Base-by-base conservation (phyloP, 495 filamentous ascomycete species). In the Penicillium cosmopolitanum region DNA sequence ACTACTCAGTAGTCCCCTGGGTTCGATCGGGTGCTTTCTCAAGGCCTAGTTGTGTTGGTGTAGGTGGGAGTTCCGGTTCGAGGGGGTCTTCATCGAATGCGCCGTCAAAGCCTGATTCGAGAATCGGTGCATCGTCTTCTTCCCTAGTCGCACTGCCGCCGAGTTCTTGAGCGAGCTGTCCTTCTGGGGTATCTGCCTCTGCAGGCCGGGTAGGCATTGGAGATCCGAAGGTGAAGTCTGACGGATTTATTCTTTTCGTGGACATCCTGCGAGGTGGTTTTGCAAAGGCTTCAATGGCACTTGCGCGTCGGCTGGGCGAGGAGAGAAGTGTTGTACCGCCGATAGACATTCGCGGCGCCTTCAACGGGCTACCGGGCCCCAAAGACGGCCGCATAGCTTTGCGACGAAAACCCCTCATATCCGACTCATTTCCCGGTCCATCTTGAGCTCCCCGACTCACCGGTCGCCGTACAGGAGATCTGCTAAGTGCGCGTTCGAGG, bases 11-110 rank as follows among this genome's bases (percentile, higher is more conserved):
- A 75, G 58, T 11, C 71, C 73, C 60, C 59, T 72, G 1, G 68
- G 66, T 40, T 40, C 74, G 74, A 46, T 73, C 72, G 1, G 71
- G 73, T 6, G 72, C 75, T 42, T 67, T 71, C 57, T 80, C 82
- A 54, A 87, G 72, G 4, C 85, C 84, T 40, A 80, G 64, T 56
- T 87, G 81, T 33, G 84, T 85, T 18, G 88, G 88, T 4, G 88
- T 91, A 10, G 87, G 87, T 9, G 89, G 89, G 21, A 92, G 76
- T 36, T 89, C 87, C 9, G 87, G 88, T 62, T 92, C 88, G 16
- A 78, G 75, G 23, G 75, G 55, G 12, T 73, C 78, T 0, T 76
- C 77, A 44, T 75, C 67, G 8, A 77, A 72, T 21, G 71, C 72
- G 47, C 50, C 51, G 19, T 64, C 68, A 9, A 67, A 36, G 19